Conservation (phyloP, 345 rosid genomes). For the Zanthoxylum bungeanum region DNA sequence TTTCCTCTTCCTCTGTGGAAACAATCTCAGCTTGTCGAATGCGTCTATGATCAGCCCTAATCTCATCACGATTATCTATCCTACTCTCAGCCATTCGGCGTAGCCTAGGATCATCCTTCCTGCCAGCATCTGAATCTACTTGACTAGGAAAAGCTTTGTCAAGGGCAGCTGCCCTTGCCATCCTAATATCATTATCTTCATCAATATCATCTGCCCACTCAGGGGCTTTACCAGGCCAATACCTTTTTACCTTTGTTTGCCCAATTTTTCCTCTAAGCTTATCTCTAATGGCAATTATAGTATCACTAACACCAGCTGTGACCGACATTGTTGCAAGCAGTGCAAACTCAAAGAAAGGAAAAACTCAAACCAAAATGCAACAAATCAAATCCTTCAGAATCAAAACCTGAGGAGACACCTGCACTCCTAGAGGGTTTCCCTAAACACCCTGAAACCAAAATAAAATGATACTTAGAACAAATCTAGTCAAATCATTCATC, state of each 20-base stretch:
- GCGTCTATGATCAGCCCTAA: slow-evolving; percentile 66
- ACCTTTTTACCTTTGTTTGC: slow-evolving; percentile 67
- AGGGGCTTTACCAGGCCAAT: slow-evolving; percentile 78
- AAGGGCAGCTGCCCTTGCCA: slow-evolving; percentile 41
- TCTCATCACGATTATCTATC: slow-evolving; percentile 58
- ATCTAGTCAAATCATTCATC: background rate
- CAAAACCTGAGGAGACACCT: background rate
- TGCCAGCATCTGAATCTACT: slow-evolving; percentile 31
- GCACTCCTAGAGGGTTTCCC: background rate
- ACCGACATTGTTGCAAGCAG: slow-evolving; percentile 49
- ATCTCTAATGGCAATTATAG: slow-evolving; percentile 58
- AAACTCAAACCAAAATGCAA: background rate
- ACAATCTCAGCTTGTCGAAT: slow-evolving; percentile 66
- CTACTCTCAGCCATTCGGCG: slow-evolving; percentile 62
- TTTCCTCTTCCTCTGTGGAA: slow-evolving; percentile 57
- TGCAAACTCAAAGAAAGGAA: background rate
- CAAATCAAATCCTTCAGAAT: background rate
- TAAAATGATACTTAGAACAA: background rate
- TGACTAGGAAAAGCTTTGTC: slow-evolving; percentile 55
- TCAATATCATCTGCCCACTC: slow-evolving; percentile 69
- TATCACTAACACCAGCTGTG: slow-evolving; percentile 69
- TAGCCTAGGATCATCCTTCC: slow-evolving; percentile 61
- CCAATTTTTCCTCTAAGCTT: slow-evolving; percentile 68
- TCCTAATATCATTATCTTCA: slow-evolving; percentile 61
- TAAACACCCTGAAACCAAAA: background rate